phyloP scores from a whole-genome alignment of 2,329 filamentous ascomycete species.

The Pyrenophora seminiperda region DNA sequence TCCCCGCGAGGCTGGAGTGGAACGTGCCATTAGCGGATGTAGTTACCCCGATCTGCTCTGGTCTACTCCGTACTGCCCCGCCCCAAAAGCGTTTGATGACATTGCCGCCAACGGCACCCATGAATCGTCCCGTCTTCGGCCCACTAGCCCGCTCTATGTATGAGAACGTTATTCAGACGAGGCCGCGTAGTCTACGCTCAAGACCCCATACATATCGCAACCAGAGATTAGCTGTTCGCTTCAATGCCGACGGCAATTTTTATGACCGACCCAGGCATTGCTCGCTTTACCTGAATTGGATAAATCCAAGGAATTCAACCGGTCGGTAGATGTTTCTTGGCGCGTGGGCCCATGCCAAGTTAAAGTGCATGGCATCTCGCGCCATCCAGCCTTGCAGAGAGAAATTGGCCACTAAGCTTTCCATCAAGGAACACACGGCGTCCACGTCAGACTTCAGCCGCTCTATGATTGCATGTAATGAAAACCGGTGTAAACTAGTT shows the following conservation, averaged over 20 bases:
- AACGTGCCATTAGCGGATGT: background rate
- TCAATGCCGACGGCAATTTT: conserved; percentile 3
- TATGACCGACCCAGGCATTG: conserved; percentile 15
- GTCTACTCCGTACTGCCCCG: background rate
- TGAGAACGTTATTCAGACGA: background rate
- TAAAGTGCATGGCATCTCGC: background rate
- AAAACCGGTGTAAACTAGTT: background rate
- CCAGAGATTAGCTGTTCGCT: background rate
- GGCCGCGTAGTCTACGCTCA: background rate
- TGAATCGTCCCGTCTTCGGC: too few species aligned
- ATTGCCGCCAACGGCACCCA: background rate
- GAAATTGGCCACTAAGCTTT: conserved; percentile 18
- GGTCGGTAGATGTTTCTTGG: conserved; percentile 16
- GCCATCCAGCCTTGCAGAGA: background rate
- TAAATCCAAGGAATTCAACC: conserved; percentile 37
- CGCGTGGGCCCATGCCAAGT: background rate
- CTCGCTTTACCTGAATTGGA: conserved; percentile 16
- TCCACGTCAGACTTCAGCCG: conserved; percentile 2
- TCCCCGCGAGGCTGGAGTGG: too few species aligned
- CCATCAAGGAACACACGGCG: conserved; percentile 11
- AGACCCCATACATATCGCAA: background rate
- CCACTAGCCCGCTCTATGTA: too few species aligned
- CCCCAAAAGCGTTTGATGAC: background rate
- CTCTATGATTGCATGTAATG: background rate
- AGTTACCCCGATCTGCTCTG: background rate